These are phyloP conservation scores for Hippophae tibetana DNA, from an alignment of 306 rosid genomes.

Conservation along the genomic window DNA sequence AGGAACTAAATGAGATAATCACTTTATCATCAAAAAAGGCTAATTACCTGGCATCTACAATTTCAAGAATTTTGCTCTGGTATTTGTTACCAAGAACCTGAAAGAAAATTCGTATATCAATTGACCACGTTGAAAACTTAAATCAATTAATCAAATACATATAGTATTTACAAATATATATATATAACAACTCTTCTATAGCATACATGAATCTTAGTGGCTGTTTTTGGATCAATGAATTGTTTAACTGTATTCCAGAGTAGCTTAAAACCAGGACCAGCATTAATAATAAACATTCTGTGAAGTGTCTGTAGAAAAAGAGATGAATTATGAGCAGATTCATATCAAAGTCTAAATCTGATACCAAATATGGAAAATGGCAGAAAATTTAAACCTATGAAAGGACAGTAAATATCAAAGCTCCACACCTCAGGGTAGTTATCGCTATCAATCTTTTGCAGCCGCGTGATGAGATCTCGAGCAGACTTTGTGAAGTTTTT, in stretches of 20 bases:
- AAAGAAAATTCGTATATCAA: slow-evolving; percentile 20
- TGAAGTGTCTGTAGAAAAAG: slow-evolving; percentile 56
- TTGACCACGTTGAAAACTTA: slow-evolving; percentile 11
- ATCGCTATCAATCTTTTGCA: slow-evolving; percentile 85
- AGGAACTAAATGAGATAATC: slow-evolving; percentile 7
- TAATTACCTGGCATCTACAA: slow-evolving; percentile 64
- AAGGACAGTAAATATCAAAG: slow-evolving; percentile 1
- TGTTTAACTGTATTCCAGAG: slow-evolving; percentile 73
- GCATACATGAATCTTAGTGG: slow-evolving; percentile 81
- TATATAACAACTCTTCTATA: slow-evolving; percentile 5
- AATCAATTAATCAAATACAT: too few species aligned
- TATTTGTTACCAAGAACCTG: slow-evolving; percentile 85
- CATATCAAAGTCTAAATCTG: neutral
- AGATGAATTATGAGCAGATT: slow-evolving; percentile 4
- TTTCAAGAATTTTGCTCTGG: slow-evolving; percentile 66
- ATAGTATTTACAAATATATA: neutral
- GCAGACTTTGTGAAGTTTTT: slow-evolving; percentile 73
- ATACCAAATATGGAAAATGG: neutral
- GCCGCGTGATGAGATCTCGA: slow-evolving; percentile 60
- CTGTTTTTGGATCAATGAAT: slow-evolving; percentile 76
- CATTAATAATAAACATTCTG: slow-evolving; percentile 79
- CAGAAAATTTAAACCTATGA: neutral
- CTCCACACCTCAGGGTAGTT: slow-evolving; percentile 79
- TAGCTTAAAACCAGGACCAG: slow-evolving; percentile 84
- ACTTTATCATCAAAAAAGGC: slow-evolving; percentile 9